Base-by-base conservation (phyloP, 345 rosid species). In the Citrus cavaleriei region DNA sequence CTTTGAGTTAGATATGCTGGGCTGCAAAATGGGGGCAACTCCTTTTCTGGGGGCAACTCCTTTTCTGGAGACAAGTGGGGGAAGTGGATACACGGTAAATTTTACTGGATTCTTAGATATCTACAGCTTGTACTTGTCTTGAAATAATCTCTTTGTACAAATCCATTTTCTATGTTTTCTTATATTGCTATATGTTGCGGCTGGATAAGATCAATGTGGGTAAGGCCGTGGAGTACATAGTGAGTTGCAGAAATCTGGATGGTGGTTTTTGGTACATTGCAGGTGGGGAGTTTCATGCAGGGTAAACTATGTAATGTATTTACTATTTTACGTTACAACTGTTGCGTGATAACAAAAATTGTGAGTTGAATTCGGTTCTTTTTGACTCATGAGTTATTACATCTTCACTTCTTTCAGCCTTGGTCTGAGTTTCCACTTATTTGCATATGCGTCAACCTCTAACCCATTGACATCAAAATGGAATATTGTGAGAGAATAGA, bases 211-310 rank as follows among this genome's bases (percentile, higher is more conserved):
- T 96, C 81, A 88, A 6, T 71, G 93, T 91, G 75, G 87, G 82
- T 83, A 94, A 89, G 82, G 97, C 95, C 3, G 95, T 90, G 78
- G 77, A 84, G 73, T 96, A 90, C 79, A 89, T 93, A 32, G 79
- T 96, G 60, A 91, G 97, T 77, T 96, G 99, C 93, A 89, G 88
- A 90, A 94, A 93, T 81, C 77, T 88, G 59, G 97, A 94, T 74
- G 97, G 99, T 74, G 99, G 99, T 74, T 95, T 95, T 78, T 98
- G 99, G 75, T 90, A 98, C 84, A 89, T 89, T 57, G 94, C 98
- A 79, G 95, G 97, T 67, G 93, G 89, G 65, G 97, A 94, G 86
- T 96, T 97, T 74, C 98, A 95, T 85, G 91, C 98, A 38, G 95
- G 97, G 74, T 95, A 95, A 82, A 91, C 98, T 93, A 91, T 72